phyloP scores from a whole-genome alignment of 352 stramenopile genomes.

The Pythium myriotylum region DNA sequence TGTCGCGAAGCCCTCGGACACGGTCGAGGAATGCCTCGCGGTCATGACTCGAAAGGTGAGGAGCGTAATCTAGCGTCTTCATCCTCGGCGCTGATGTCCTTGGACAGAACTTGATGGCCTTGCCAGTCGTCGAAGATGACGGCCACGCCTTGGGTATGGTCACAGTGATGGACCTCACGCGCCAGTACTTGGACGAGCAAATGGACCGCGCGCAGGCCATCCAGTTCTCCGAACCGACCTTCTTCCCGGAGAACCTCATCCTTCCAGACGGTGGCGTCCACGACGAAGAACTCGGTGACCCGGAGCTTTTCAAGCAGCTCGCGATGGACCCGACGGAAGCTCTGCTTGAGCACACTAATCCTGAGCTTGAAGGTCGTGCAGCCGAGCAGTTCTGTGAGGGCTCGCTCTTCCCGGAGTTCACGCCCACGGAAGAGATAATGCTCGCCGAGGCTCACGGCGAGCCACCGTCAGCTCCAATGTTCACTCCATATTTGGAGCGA shows the following conservation, averaged over 20 bases:
- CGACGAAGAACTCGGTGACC: constrained; percentile 32
- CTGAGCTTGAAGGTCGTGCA: constrained; percentile 53
- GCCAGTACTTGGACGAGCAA: constrained; percentile 36
- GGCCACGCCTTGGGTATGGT: constrained; percentile 42
- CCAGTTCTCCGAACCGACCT: constrained; percentile 35
- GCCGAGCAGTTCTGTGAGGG: constrained; percentile 59
- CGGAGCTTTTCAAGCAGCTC: constrained; percentile 13
- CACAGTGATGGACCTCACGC: constrained; percentile 37
- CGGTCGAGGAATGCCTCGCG: constrained; percentile 41
- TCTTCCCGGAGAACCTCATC: constrained; percentile 40
- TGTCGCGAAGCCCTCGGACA: constrained; percentile 41
- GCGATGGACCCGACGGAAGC: constrained; percentile 20
- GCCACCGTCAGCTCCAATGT: constrained; percentile 11
- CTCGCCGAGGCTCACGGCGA: constrained; percentile 38
- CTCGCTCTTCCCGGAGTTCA: constrained; percentile 69
- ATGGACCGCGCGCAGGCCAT: not conserved
- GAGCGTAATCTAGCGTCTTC: no score
- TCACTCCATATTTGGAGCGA: constrained; percentile 11
- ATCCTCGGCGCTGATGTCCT: no score
- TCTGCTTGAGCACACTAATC: constrained; percentile 22
- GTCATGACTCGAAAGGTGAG: constrained; percentile 43
- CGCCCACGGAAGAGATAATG: constrained; percentile 55
- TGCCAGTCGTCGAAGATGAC: constrained; percentile 44
- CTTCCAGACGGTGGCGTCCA: constrained; percentile 31
- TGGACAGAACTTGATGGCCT: constrained; percentile 33